Percentiles rank a stretch among this genome's conserved stretches.
Conservation (phyloP, 2,329 filamentous ascomycete genomes). For the Ramichloridium luteum region DNA sequence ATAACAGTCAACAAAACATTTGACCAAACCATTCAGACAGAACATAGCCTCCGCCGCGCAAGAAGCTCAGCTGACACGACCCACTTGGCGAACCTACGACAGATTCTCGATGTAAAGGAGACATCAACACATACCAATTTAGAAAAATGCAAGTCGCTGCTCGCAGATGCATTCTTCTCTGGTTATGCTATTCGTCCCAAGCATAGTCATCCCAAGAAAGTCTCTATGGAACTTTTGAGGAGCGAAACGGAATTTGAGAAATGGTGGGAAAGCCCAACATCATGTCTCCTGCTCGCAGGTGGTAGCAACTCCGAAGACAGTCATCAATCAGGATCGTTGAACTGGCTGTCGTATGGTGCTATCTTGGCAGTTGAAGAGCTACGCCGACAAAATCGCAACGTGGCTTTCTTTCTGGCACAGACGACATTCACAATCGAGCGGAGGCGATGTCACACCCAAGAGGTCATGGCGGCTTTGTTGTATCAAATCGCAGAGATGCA, state of each 20-base stretch:
- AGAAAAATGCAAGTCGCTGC: neutral
- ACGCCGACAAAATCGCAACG: neutral
- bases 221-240: conserved; percentile 1
- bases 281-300: conserved; percentile 1
- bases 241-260: neutral
- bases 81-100: neutral
- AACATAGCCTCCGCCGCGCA: neutral
- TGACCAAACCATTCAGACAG: conserved; percentile 1
- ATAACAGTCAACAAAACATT: neutral
- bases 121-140: neutral
- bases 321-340: neutral
- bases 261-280: neutral
- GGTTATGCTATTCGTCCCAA: neutral
- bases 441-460: neutral
- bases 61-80: neutral
- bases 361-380: neutral
- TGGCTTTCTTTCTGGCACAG: neutral
- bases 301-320: conserved; percentile 3
- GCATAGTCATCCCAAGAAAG: neutral
- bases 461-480: neutral
- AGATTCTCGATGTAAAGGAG: neutral
- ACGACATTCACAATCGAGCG: neutral
- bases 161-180: neutral
- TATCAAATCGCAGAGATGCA: conserved; percentile 4
- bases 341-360: conserved; percentile 2